Conservation (phyloP, 169 alveolate species). For the Haemoproteus tartakovskyi region DNA sequence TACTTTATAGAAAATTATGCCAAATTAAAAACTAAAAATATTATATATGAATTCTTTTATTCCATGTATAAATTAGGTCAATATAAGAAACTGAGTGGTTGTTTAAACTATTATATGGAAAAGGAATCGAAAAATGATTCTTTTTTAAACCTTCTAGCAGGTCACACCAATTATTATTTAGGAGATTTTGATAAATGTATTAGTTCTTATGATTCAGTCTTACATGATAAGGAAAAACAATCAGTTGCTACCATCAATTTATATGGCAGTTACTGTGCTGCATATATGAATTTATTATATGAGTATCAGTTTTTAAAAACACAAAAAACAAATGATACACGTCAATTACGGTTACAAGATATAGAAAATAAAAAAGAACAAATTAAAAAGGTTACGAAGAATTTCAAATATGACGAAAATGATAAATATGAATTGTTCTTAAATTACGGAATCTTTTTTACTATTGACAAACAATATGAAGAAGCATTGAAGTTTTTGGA, state of each 20-base stretch:
- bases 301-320: constrained; percentile 31
- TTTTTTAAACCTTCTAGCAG: constrained; percentile 17
- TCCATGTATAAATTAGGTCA: constrained; percentile 31
- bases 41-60: constrained; percentile 47
- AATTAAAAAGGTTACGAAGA: constrained; percentile 5
- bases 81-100: constrained; percentile 41
- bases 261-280: constrained; percentile 24
- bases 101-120: constrained; percentile 19
- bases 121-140: constrained; percentile 8
- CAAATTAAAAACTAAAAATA: constrained; percentile 14
- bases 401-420: constrained; percentile 34
- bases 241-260: constrained; percentile 17
- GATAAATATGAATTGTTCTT: constrained; percentile 16
- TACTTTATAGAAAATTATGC: constrained; percentile 31
- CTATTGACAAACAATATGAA: constrained; percentile 13
- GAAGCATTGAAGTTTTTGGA: constrained; percentile 17
- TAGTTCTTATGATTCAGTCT: constrained; percentile 14
- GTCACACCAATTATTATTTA: constrained; percentile 17
- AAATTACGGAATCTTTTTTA: constrained; percentile 39
- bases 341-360: not conserved
- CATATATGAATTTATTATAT: constrained; percentile 11
- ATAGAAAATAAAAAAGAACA: constrained; percentile 22
- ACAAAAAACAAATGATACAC: constrained; percentile 1
- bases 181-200: constrained; percentile 17
- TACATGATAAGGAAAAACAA: constrained; percentile 11